Conservation (phyloP, 805 yeast species). For the Pichia cabralensis region DNA sequence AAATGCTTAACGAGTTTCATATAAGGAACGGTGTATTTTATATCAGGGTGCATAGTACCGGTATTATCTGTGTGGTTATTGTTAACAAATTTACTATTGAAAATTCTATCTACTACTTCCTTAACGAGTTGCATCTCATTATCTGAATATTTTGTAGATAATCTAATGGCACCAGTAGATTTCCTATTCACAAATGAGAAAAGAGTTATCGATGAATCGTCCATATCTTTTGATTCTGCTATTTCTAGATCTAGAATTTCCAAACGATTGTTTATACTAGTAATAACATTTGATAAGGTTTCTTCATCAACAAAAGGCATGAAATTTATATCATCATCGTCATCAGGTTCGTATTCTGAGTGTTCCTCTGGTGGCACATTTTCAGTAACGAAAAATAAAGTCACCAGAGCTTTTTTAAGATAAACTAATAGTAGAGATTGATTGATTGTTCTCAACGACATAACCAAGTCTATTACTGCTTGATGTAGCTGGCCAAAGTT, state of each 20-base stretch:
- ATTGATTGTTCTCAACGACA: not conserved
- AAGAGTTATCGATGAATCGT: conserved; percentile 21
- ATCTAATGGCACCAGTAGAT: conserved; percentile 29
- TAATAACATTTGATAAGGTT: conserved; percentile 10
- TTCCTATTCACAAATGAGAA: conserved; percentile 33
- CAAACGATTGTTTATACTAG: conserved; percentile 21
- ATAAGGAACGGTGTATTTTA: conserved; percentile 7
- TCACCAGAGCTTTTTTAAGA: conserved; percentile 3
- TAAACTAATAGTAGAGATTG: not conserved
- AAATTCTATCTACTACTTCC: conserved; percentile 31
- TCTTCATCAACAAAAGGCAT: not conserved
- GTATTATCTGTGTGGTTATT: not conserved
- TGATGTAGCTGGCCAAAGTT: not conserved
- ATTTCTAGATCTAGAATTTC: conserved; percentile 33
- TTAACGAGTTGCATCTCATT: conserved; percentile 38
- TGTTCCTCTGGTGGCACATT: conserved; percentile 1
- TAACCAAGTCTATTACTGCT: not conserved
- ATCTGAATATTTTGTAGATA: conserved; percentile 27
- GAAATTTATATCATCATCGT: too few relatives aligned
- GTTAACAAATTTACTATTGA: conserved; percentile 15
- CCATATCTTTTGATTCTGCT: conserved; percentile 21
- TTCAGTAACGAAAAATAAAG: not conserved
- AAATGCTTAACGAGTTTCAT: conserved; percentile 8
- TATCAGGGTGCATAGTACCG: not conserved
- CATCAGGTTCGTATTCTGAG: too few relatives aligned